Conservation (phyloP, 1,284 basidiomycete species). For the Cutaneotrichosporon spelunceum region DNA sequence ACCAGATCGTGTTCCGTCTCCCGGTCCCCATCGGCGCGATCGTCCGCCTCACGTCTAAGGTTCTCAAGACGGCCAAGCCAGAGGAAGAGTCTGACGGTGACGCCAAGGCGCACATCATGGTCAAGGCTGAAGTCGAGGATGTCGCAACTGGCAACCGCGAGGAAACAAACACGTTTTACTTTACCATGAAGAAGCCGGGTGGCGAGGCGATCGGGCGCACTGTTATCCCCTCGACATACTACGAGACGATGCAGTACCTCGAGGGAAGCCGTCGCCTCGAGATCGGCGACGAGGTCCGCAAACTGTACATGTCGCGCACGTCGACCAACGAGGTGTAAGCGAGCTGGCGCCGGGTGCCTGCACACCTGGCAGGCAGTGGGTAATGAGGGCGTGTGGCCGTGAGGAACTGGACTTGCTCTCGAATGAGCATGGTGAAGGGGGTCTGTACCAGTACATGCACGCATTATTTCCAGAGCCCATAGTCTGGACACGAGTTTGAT, state of each 20-base stretch:
- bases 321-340: not conserved
- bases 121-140: constrained; percentile 72
- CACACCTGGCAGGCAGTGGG: too few species aligned
- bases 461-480: too few species aligned
- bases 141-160: constrained; percentile 60
- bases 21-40: constrained; percentile 79
- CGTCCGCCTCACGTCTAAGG: constrained; percentile 65
- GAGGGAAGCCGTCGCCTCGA: constrained; percentile 63
- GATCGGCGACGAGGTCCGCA: constrained; percentile 49
- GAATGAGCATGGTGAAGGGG: too few species aligned
- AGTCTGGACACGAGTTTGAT: too few species aligned
- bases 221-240: constrained; percentile 59
- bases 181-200: constrained; percentile 48
- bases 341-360: too few species aligned
- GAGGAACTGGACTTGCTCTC: too few species aligned
- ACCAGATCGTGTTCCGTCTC: constrained; percentile 72
- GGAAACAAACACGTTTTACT: constrained; percentile 55
- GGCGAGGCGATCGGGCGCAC: constrained; percentile 54
- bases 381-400: too few species aligned
- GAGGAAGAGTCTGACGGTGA: constrained; percentile 28
- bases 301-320: constrained; percentile 35
- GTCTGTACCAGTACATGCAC: too few species aligned
- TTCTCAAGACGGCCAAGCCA: constrained; percentile 52
- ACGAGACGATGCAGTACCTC: constrained; percentile 77
- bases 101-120: constrained; percentile 62